Evolutionary conservation across 2,329 filamentous ascomycete species (phyloP).

Genomic region (Alternaria arbusti): DNA sequence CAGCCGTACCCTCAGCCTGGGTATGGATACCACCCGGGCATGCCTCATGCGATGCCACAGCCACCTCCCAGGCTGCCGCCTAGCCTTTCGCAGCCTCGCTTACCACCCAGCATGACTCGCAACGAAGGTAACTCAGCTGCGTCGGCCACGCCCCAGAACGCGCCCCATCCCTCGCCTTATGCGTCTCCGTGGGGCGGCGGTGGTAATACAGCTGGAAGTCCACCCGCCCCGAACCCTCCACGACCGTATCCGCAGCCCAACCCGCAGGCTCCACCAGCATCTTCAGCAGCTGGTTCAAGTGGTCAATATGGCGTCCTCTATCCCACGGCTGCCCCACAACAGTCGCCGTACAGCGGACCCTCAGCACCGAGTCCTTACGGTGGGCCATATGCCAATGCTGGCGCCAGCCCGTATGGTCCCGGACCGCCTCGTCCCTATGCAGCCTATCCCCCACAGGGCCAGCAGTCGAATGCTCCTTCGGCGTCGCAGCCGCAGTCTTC

Average conservation of each 20-base stretch:
- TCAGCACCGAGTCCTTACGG: constrained; percentile 34
- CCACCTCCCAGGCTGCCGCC: constrained; percentile 39
- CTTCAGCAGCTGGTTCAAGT: constrained; percentile 28
- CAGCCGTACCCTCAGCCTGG: constrained; percentile 35
- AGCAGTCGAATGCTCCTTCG: constrained; percentile 23
- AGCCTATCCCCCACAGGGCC: constrained; percentile 31
- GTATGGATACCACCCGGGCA: constrained; percentile 38
- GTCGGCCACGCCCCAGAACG: constrained; percentile 32
- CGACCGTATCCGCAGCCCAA: constrained; percentile 38
- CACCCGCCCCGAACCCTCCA: constrained; percentile 32
- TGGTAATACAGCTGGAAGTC: constrained; percentile 35
- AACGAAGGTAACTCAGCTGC: constrained; percentile 30
- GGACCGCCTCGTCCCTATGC: constrained; percentile 35
- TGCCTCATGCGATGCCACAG: constrained; percentile 40
- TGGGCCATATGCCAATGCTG: constrained; percentile 37
- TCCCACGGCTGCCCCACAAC: constrained; percentile 38
- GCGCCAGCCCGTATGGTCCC: constrained; percentile 37
- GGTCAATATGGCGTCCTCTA: constrained; percentile 46
- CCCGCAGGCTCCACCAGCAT: constrained; percentile 33
- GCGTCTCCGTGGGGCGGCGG: constrained; percentile 47
- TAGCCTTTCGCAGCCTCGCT: constrained; percentile 37
- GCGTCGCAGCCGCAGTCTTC: constrained; percentile 16
- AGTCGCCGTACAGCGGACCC: constrained; percentile 24
- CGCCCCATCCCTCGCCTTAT: constrained; percentile 41
- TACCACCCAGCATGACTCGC: constrained; percentile 47